These are phyloP conservation scores for Hypholoma fasciculare DNA, from an alignment of 768 basidiomycete species.

Conservation along the genomic window DNA sequence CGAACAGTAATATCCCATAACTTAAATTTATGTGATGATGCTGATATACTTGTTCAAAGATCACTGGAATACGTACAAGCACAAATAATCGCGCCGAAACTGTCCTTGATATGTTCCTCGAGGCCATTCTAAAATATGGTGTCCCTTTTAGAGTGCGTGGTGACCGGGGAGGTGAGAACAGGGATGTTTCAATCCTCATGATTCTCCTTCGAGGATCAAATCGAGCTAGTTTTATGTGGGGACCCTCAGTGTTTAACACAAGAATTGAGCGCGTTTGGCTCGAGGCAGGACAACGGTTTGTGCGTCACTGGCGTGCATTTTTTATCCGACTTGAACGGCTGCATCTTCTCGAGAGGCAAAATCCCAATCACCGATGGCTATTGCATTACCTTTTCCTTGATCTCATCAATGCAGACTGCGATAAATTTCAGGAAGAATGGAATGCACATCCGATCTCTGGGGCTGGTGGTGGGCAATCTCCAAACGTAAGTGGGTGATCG, in stretches of 20 bases:
- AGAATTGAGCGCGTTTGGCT: constrained; percentile 46
- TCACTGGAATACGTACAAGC: constrained; percentile 29
- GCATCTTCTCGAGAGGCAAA: constrained; percentile 30
- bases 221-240: constrained; percentile 33
- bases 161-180: constrained; percentile 35
- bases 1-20: background rate
- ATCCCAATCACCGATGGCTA: constrained; percentile 39
- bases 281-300: constrained; percentile 41
- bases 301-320: constrained; percentile 39
- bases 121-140: constrained; percentile 21
- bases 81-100: constrained; percentile 34
- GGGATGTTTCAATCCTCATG: constrained; percentile 20
- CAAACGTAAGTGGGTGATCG: background rate
- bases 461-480: background rate
- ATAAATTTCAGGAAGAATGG: constrained; percentile 23
- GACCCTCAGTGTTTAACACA: constrained; percentile 40
- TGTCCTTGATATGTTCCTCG: constrained; percentile 28
- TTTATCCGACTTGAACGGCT: constrained; percentile 34
- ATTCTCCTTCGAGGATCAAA: constrained; percentile 12
- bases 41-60: constrained; percentile 1
- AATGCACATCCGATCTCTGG: constrained; percentile 24
- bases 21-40: background rate
- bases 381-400: constrained; percentile 38
- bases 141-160: constrained; percentile 27
- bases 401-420: constrained; percentile 5